Conservation (phyloP, 805 yeast genomes). For the Middelhovenomyces tepae region DNA sequence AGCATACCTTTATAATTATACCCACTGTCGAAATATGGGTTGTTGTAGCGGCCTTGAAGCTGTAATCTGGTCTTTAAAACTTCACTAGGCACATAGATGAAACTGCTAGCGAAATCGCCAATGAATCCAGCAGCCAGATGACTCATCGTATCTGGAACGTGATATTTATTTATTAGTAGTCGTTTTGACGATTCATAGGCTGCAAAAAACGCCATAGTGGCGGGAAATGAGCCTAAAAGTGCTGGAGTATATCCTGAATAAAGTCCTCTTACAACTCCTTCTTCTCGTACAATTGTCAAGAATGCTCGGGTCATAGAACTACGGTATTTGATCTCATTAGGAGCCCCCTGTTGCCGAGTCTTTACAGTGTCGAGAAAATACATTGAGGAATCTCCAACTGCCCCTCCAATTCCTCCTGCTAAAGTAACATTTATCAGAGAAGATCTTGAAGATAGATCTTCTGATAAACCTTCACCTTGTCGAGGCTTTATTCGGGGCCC, state of each 20-base stretch:
- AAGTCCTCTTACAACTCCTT: constrained; percentile 76
- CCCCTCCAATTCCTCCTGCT: constrained; percentile 95
- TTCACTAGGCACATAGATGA: constrained; percentile 91
- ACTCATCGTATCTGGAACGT: constrained; percentile 67
- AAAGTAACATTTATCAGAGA: constrained; percentile 35
- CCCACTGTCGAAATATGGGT: constrained; percentile 69
- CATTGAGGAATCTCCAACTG: constrained; percentile 86
- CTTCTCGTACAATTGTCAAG: constrained; percentile 64
- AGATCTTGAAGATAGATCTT: too few relatives aligned
- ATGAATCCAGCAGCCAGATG: constrained; percentile 80
- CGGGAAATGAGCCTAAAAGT: constrained; percentile 77
- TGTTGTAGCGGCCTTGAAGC: constrained; percentile 81
- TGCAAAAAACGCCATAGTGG: constrained; percentile 89
- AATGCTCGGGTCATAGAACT: constrained; percentile 75
- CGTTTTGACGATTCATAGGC: constrained; percentile 82
- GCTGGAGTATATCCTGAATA: constrained; percentile 94
- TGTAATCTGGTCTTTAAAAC: constrained; percentile 90
- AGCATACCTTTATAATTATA: constrained; percentile 74
- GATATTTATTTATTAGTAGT: constrained; percentile 49
- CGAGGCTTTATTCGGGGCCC: too few relatives aligned
- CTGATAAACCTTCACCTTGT: too few relatives aligned
- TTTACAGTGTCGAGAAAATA: constrained; percentile 95
- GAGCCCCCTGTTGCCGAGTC: constrained; percentile 95
- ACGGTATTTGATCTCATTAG: constrained; percentile 53
- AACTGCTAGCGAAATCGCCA: constrained; percentile 87